phyloP scores from a whole-genome alignment of 2,329 filamentous ascomycete genomes.

The Sphaerulina musiva region DNA sequence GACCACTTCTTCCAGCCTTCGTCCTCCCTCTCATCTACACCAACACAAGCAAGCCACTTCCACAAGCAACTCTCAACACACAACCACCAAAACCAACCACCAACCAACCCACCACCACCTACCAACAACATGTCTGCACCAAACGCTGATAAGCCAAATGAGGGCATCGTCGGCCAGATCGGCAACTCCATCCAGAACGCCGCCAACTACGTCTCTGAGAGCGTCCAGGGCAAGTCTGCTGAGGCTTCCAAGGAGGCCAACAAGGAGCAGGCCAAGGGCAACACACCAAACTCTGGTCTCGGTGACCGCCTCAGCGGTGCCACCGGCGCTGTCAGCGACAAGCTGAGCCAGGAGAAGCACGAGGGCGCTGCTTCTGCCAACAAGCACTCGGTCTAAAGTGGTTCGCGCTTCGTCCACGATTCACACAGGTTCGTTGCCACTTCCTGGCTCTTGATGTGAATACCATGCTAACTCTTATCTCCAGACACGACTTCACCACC shows the following conservation, averaged over 20 bases:
- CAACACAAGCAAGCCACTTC: slow-evolving; percentile 3
- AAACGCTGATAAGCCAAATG: slow-evolving; percentile 40
- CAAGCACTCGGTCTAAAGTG: slow-evolving; percentile 38
- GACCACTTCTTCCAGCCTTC: neutral
- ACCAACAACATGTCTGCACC: slow-evolving; percentile 39
- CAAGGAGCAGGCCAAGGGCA: slow-evolving; percentile 55
- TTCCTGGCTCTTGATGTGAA: neutral
- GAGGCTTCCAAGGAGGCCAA: slow-evolving; percentile 62
- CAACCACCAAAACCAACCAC: slow-evolving; percentile 14
- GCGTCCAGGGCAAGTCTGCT: slow-evolving; percentile 51
- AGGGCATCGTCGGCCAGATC: slow-evolving; percentile 40
- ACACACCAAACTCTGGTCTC: slow-evolving; percentile 48
- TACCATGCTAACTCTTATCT: neutral
- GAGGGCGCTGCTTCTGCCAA: slow-evolving; percentile 45
- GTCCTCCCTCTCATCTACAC: neutral
- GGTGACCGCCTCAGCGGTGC: slow-evolving; percentile 51
- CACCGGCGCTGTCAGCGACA: slow-evolving; percentile 48
- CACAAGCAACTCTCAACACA: neutral
- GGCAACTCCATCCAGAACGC: slow-evolving; percentile 44
- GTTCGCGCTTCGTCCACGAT: neutral
- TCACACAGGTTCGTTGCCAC: neutral
- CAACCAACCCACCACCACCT: slow-evolving; percentile 17
- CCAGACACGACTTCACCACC: neutral
- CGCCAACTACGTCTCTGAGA: slow-evolving; percentile 63
- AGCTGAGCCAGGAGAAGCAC: slow-evolving; percentile 49